Base-by-base conservation (phyloP, 2,329 filamentous ascomycete species). In the Leptographium procerum region DNA sequence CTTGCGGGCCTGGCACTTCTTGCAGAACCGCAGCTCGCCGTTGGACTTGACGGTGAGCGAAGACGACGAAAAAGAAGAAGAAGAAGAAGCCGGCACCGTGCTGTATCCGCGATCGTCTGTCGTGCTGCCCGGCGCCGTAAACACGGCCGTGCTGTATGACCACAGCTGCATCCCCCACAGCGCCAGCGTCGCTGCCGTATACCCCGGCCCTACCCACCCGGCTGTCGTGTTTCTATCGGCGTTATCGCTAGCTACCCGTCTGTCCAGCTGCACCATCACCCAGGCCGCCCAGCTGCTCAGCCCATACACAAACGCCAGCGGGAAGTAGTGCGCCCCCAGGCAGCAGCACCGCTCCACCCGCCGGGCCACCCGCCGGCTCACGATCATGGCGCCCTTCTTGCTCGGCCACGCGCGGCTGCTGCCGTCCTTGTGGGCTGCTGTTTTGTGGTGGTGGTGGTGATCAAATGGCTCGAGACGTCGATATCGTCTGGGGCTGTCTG, bases 1-100 rank as follows among this genome's bases (percentile, higher is more conserved):
- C 75, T 99, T 99, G 62, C 88, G 84, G 56, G 86, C 86, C 74
- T 95, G 89, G 72, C 94, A 99, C 75, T 99, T 99, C 75, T 97
- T 97, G 80, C 94, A 99, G 76, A 87, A 97, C 58, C 94, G 84
- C 56, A 88, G 75, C 66, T 88, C 88, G 66, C 94, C 94, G 48
- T 89, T 91, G 59, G 89, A 87, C 73, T 94, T 99, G 68, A 96
- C 94, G 1, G 92, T 97, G 67, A 96, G 88, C 43, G 87, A 26
- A 6, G 45, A 14, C 45, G n/a, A 3, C 33, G 33, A 36, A 14
- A 36, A 8, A 36, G 33, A 36, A 14, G 33, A 36, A n/a, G n/a
- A n/a, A n/a, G n/a, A n/a, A n/a, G n/a, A n/a, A 10, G 31, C 31
- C 1, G 91, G 91, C 51, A 96, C 78, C 52, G 87, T 84, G 69